These are phyloP conservation scores for Imleria badia DNA, from an alignment of 768 basidiomycete species.

Conservation along the genomic window DNA sequence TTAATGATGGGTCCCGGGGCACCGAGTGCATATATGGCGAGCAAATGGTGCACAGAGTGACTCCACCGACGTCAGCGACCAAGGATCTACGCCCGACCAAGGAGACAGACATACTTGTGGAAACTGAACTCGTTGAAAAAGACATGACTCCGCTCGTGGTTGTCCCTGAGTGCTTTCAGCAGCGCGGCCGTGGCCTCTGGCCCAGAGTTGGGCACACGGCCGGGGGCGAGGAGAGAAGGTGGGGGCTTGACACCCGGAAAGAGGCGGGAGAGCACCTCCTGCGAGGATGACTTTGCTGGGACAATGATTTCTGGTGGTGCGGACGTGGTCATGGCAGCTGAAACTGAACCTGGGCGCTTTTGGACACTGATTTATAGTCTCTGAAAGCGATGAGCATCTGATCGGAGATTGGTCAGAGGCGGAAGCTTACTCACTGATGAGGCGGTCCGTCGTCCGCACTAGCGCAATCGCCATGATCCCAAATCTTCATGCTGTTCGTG, in stretches of 20 bases:
- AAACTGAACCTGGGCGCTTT: background rate
- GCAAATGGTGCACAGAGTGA: constrained; percentile 56
- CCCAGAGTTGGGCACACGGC: constrained; percentile 36
- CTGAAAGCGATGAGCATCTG: background rate
- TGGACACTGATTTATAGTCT: constrained; percentile 7
- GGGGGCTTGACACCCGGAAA: constrained; percentile 32
- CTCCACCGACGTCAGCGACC: constrained; percentile 25
- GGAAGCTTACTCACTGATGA: background rate
- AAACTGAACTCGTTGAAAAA: constrained; percentile 48
- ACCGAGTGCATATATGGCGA: constrained; percentile 63
- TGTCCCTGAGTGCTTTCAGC: constrained; percentile 45
- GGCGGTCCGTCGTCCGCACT: background rate
- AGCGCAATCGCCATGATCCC: background rate
- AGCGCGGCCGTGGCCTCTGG: constrained; percentile 40
- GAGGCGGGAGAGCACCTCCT: constrained; percentile 26
- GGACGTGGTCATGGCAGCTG: constrained; percentile 21
- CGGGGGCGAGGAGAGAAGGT: constrained; percentile 38
- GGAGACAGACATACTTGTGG: constrained; percentile 27
- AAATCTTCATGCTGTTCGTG: too few species aligned
- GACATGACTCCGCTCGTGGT: constrained; percentile 51
- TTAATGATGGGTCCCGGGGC: constrained; percentile 41
- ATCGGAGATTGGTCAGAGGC: background rate
- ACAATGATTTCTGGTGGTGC: constrained; percentile 25
- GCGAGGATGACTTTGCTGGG: constrained; percentile 20
- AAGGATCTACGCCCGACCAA: background rate